Conservation (phyloP, 129 eudicot genomes). For the Solidago caesia region DNA sequence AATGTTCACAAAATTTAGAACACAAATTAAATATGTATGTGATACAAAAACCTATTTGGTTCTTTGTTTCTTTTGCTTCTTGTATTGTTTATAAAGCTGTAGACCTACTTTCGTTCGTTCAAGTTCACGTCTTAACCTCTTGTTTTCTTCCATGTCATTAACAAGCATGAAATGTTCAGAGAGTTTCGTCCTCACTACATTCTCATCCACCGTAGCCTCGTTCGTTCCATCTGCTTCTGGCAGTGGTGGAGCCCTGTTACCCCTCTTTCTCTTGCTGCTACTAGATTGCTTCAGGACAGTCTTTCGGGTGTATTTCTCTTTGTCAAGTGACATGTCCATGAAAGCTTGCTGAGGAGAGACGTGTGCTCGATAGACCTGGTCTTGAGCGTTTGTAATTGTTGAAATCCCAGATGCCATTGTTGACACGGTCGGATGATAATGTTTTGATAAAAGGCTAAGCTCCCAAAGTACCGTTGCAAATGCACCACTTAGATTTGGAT, state of each 20-base stretch:
- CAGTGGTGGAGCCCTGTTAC: not conserved
- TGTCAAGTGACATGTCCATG: constrained; percentile 50
- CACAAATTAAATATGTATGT: constrained; percentile 6
- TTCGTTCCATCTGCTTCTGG: not conserved
- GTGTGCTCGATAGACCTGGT: constrained; percentile 52
- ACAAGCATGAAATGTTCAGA: constrained; percentile 60
- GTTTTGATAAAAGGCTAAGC: constrained; percentile 70
- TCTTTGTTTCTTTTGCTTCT: constrained; percentile 62
- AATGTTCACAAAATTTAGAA: not conserved
- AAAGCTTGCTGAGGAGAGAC: constrained; percentile 81
- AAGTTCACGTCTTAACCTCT: constrained; percentile 62
- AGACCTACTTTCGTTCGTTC: constrained; percentile 43
- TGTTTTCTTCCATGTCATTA: constrained; percentile 62
- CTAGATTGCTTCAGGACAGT: constrained; percentile 32
- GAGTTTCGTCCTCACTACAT: constrained; percentile 53
- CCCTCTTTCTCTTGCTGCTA: constrained; percentile 48
- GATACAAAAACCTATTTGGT: constrained; percentile 4
- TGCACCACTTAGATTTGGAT: constrained; percentile 88
- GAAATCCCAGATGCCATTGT: constrained; percentile 64
- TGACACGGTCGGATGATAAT: constrained; percentile 76
- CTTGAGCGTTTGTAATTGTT: constrained; percentile 39
- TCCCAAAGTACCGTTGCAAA: constrained; percentile 96
- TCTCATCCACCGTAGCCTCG: constrained; percentile 37
- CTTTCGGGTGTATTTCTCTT: constrained; percentile 42
- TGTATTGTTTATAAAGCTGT: constrained; percentile 51